Percentiles rank a stretch among this genome's conserved stretches.
These are phyloP conservation scores for Maudiozyma serrabonitensis DNA, from an alignment of 805 yeast genomes.

Conservation along the genomic window DNA sequence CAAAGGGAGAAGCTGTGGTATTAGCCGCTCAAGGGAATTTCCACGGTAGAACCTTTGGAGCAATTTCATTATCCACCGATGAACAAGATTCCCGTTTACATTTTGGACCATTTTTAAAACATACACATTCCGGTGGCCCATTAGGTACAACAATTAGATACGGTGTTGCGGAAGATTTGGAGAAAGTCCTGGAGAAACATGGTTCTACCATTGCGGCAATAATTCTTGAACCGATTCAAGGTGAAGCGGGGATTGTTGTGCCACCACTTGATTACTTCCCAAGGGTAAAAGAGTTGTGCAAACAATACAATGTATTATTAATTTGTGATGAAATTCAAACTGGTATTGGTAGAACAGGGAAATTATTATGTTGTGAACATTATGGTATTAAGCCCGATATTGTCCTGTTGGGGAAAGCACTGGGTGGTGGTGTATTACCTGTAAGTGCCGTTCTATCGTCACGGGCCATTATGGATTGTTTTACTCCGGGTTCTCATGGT, in stretches of 20 bases:
- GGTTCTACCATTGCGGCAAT: conserved; percentile 89
- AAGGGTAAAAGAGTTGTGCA: conserved; percentile 64
- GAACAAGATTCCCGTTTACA: conserved; percentile 72
- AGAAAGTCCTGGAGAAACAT: conserved; percentile 66
- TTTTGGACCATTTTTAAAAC: conserved; percentile 82
- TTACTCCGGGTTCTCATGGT: conserved; percentile 95
- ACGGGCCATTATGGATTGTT: conserved; percentile 77
- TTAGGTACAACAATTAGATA: conserved; percentile 58
- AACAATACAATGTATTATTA: conserved; percentile 72
- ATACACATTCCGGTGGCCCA: conserved; percentile 79
- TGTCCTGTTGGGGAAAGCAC: conserved; percentile 84
- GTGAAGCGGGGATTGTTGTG: conserved; percentile 96
- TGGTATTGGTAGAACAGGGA: conserved; percentile 95
- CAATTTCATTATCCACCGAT: conserved; percentile 93
- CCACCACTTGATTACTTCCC: conserved; percentile 78
- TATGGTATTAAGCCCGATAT: conserved; percentile 79
- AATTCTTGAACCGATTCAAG: conserved; percentile 91
- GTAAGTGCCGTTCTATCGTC: conserved; percentile 87
- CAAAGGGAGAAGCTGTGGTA: conserved; percentile 75
- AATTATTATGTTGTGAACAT: conserved; percentile 86
- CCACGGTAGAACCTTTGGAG: conserved; percentile 94
- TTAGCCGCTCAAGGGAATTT: conserved; percentile 83
- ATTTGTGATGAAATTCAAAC: conserved; percentile 97
- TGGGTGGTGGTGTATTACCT: conserved; percentile 90
- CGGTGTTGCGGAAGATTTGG: conserved; percentile 80